Evolutionary conservation across 768 basidiomycete genomes (phyloP).

Genomic region (Podaxis carcinomalis): DNA sequence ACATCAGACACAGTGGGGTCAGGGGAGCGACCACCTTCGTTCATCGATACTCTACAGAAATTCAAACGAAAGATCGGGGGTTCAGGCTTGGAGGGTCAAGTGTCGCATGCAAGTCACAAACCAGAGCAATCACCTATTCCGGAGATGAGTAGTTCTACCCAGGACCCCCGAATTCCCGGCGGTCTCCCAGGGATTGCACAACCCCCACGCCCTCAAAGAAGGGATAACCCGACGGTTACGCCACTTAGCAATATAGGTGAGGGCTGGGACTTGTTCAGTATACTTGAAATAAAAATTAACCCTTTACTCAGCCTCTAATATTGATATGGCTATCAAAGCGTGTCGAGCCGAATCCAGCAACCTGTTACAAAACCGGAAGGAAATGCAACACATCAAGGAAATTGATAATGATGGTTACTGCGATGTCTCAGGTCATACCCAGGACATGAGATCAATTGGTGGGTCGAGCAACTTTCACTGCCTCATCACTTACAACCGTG

Average conservation of each 20-base stretch:
- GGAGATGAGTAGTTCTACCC: background rate
- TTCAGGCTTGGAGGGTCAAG: background rate
- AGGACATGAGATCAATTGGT: conserved; percentile 64
- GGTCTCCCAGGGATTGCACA: background rate
- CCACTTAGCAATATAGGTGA: conserved; percentile 41
- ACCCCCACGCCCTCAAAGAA: background rate
- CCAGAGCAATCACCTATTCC: background rate
- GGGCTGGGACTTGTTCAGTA: conserved; percentile 2
- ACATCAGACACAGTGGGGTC: background rate
- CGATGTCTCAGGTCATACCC: conserved; percentile 63
- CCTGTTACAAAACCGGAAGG: conserved; percentile 57
- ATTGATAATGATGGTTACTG: conserved; percentile 80
- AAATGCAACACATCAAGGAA: conserved; percentile 71
- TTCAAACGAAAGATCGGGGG: conserved; percentile 21
- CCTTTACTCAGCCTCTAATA: conserved; percentile 47
- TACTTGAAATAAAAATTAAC: conserved; percentile 6
- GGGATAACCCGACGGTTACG: conserved; percentile 23
- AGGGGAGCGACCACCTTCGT: conserved; percentile 5
- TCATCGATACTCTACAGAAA: conserved; percentile 23
- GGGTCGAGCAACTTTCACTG: conserved; percentile 14
- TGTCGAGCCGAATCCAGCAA: conserved; percentile 66
- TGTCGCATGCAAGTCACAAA: background rate
- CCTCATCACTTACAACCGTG: conserved; percentile 2
- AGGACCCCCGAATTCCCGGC: background rate
- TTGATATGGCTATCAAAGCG: conserved; percentile 66